Conservation (phyloP, 352 stramenopile genomes). For the Hyaloperonospora arabidopsidis region DNA sequence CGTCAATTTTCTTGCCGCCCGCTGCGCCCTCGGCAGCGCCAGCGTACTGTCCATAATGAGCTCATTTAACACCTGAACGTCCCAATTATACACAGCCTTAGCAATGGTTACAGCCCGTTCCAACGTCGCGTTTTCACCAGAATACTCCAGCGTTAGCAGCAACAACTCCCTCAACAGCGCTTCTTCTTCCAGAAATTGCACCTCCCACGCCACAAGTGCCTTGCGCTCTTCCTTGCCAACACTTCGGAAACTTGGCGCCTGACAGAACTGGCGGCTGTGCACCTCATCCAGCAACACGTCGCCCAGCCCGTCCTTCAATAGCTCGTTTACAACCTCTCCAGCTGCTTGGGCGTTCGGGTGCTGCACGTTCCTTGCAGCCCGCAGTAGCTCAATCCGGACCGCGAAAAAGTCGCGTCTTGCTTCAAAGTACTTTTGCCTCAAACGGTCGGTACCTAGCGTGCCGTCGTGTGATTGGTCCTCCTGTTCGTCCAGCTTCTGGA, state of each 20-base stretch:
- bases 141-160: slow-evolving; percentile 38
- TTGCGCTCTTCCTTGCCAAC: slow-evolving; percentile 21
- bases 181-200: slow-evolving; percentile 54
- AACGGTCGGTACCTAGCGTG: slow-evolving; percentile 17
- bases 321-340: slow-evolving; percentile 35
- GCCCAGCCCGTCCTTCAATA: slow-evolving; percentile 49
- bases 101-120: slow-evolving; percentile 27
- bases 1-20: slow-evolving; percentile 16
- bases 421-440: slow-evolving; percentile 33
- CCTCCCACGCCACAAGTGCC: slow-evolving; percentile 41
- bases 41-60: slow-evolving; percentile 25
- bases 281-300: slow-evolving; percentile 56
- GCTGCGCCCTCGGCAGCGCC: slow-evolving; percentile 15
- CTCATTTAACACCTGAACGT: slow-evolving; percentile 25
- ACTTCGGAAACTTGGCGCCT: slow-evolving; percentile 30
- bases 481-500: slow-evolving; percentile 9
- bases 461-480: slow-evolving; percentile 9
- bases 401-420: slow-evolving; percentile 41
- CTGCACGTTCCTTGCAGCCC: slow-evolving; percentile 25
- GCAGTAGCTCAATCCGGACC: slow-evolving; percentile 52
- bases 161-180: slow-evolving; percentile 50
- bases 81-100: slow-evolving; percentile 33
- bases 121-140: slow-evolving; percentile 33
- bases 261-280: slow-evolving; percentile 29
- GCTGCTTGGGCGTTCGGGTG: slow-evolving; percentile 32